phyloP scores from a whole-genome alignment of 2,329 filamentous ascomycete species.

The Neurospora crassa region DNA sequence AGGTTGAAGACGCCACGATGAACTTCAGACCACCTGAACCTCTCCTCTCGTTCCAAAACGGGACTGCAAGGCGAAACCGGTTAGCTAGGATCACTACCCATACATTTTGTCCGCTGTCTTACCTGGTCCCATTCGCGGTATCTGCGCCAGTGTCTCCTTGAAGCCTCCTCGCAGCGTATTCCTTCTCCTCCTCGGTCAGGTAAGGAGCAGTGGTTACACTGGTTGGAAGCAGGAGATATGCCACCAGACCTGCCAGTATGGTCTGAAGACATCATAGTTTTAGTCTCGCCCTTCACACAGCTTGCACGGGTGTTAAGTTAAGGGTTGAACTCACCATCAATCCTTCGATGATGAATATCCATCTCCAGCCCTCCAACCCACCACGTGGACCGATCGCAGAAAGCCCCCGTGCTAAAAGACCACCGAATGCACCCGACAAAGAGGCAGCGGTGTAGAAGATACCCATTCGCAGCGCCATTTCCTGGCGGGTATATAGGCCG shows the following conservation, averaged over 20 bases:
- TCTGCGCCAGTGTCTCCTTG: not conserved
- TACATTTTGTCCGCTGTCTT: not conserved
- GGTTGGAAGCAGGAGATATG: constrained; percentile 6
- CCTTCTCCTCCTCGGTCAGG: constrained; percentile 4
- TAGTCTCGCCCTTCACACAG: not conserved
- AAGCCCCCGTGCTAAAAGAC: constrained; percentile 50
- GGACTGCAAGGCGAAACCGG: constrained; percentile 4
- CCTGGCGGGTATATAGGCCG: constrained; percentile 47
- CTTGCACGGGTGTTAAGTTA: not conserved
- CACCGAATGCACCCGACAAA: constrained; percentile 55
- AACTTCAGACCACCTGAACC: constrained; percentile 53
- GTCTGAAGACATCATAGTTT: constrained; percentile 30
- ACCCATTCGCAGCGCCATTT: constrained; percentile 54
- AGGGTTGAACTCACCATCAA: constrained; percentile 30
- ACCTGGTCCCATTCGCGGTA: constrained; percentile 28
- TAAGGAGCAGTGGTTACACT: constrained; percentile 5
- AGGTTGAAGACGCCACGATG: constrained; percentile 48
- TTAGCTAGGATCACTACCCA: not conserved
- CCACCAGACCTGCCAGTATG: constrained; percentile 33
- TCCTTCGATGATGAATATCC: constrained; percentile 55
- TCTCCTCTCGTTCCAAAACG: constrained; percentile 30
- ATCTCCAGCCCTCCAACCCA: constrained; percentile 47
- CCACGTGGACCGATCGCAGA: constrained; percentile 47
- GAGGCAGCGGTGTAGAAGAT: constrained; percentile 60
- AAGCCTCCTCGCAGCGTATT: constrained; percentile 4